These are phyloP conservation scores for Candida corydali DNA, from an alignment of 805 yeast species.

Conservation along the genomic window DNA sequence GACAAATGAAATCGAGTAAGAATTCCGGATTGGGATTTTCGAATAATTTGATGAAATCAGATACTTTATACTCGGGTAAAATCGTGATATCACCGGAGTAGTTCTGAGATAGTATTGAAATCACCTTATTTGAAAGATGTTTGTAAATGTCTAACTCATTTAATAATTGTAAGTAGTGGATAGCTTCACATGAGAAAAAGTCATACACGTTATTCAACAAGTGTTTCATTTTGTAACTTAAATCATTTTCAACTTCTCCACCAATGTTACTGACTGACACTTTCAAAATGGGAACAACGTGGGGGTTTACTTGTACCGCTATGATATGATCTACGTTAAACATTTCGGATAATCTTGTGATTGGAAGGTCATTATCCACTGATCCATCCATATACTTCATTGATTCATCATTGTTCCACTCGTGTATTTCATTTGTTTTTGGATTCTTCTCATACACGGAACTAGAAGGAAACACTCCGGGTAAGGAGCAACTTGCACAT, in stretches of 20 bases:
- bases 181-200: conserved; percentile 62
- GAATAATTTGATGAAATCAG: conserved; percentile 60
- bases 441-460: conserved; percentile 81
- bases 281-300: conserved; percentile 83
- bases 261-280: conserved; percentile 65
- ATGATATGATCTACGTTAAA: conserved; percentile 96
- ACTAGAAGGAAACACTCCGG: conserved; percentile 85
- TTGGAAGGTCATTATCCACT: conserved; percentile 90
- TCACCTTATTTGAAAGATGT: conserved; percentile 66
- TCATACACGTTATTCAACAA: conserved; percentile 52
- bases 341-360: conserved; percentile 88
- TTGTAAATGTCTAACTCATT: conserved; percentile 75
- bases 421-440: conserved; percentile 63
- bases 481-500: conserved; percentile 91
- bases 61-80: conserved; percentile 64
- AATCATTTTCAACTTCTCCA: conserved; percentile 61
- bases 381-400: conserved; percentile 93
- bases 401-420: conserved; percentile 75
- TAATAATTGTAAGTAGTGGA: conserved; percentile 70
- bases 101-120: conserved; percentile 76
- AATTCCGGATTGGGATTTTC: conserved; percentile 81
- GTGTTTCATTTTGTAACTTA: conserved; percentile 47
- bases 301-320: conserved; percentile 97
- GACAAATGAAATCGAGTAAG: conserved; percentile 58
- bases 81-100: conserved; percentile 95